Evolutionary conservation across 148 eudicot genomes (phyloP).

Genomic region (Oxyria digyna): DNA sequence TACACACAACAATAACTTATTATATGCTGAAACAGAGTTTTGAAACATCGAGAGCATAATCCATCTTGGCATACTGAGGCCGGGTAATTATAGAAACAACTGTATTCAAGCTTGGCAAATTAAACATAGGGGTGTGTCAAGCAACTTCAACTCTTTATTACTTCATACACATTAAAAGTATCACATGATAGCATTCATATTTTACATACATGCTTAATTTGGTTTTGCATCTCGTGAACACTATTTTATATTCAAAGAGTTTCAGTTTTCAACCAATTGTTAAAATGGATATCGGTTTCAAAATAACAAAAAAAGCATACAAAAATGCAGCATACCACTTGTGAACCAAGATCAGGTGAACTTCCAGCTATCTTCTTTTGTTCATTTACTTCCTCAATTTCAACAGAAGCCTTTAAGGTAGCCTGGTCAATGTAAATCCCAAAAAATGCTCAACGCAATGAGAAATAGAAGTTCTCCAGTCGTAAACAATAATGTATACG

Average conservation of each 20-base stretch:
- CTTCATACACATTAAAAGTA: not conserved
- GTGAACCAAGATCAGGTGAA: not conserved
- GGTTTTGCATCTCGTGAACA: no score
- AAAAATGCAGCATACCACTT: not conserved
- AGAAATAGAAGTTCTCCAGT: not conserved
- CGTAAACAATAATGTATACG: not conserved
- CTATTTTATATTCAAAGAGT: not conserved
- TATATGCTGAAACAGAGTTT: not conserved
- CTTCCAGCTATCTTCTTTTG: slow-evolving; percentile 12
- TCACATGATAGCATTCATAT: no score
- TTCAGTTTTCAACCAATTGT: not conserved
- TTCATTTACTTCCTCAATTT: slow-evolving; percentile 12
- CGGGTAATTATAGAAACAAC: not conserved
- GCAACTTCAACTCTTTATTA: not conserved
- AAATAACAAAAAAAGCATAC: not conserved
- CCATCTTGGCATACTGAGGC: not conserved
- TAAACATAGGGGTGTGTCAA: not conserved
- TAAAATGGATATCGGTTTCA: not conserved
- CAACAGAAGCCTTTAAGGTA: slow-evolving; percentile 11
- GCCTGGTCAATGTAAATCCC: slow-evolving; percentile 30
- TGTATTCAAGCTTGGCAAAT: not conserved
- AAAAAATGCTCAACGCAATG: not conserved
- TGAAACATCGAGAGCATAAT: not conserved
- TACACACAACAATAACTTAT: no score
- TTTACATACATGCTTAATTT: no score